Conservation (phyloP, 1,284 basidiomycete genomes). For the Puccinia horiana region DNA sequence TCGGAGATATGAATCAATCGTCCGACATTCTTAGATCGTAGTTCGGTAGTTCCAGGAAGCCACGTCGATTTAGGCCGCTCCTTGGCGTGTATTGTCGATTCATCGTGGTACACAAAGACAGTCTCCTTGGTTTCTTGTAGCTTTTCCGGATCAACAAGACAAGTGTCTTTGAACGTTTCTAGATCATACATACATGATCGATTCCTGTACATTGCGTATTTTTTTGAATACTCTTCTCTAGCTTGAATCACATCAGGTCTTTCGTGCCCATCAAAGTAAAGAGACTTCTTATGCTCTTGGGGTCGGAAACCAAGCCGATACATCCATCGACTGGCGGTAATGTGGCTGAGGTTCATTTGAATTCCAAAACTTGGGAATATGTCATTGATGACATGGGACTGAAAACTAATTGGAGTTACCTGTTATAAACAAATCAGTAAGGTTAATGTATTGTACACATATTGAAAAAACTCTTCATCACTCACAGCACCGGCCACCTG, state of each 20-base stretch:
- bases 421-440: too few species aligned
- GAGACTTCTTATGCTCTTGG: neutral
- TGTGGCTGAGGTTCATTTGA: neutral
- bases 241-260: neutral
- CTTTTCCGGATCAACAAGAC: neutral
- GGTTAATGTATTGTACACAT: too few species aligned
- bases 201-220: neutral
- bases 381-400: too few species aligned
- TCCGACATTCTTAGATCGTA: neutral
- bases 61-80: neutral
- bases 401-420: too few species aligned
- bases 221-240: neutral
- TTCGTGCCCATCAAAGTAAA: neutral
- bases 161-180: neutral
- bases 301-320: neutral
- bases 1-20: neutral
- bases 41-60: constrained; percentile 1
- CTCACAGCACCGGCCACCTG: too few species aligned
- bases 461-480: too few species aligned
- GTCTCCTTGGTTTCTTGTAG: neutral
- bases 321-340: neutral
- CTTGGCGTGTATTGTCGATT: too few species aligned
- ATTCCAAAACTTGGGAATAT: too few species aligned
- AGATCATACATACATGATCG: neutral
- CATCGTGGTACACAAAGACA: neutral